Conservation (phyloP, 805 yeast species). For the Saccharomycopsis sp. region DNA sequence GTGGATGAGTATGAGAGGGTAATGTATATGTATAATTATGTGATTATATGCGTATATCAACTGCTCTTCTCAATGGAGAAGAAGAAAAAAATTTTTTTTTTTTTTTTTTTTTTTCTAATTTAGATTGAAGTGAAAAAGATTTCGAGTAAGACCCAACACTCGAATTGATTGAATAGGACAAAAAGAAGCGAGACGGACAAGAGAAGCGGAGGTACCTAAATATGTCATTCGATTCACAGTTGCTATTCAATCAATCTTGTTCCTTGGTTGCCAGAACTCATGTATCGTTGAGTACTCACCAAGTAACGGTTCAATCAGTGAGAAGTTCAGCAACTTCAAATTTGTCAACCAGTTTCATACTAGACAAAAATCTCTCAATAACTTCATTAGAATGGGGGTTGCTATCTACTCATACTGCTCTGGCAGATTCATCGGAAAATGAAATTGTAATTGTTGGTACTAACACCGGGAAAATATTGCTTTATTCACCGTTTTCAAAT, state of each 20-base stretch:
- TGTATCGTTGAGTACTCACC: slow-evolving; percentile 65
- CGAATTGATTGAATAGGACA: too few relatives aligned
- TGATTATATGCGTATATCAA: slow-evolving; percentile 1
- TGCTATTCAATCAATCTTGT: slow-evolving; percentile 58
- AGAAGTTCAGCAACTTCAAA: slow-evolving; percentile 29
- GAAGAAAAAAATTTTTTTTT: slow-evolving; percentile 4
- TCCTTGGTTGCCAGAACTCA: slow-evolving; percentile 56
- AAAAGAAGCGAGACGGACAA: too few relatives aligned
- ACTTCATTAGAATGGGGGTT: slow-evolving; percentile 50
- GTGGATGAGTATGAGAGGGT: too few relatives aligned
- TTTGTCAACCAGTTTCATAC: slow-evolving; percentile 41
- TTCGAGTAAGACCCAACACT: too few relatives aligned
- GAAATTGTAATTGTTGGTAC: slow-evolving; percentile 54
- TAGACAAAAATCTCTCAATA: slow-evolving; percentile 45
- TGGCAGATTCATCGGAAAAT: too few relatives aligned
- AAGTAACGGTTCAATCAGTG: slow-evolving; percentile 56
- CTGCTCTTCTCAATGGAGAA: background rate
- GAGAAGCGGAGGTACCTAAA: too few relatives aligned
- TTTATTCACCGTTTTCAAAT: slow-evolving; percentile 63
- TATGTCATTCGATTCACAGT: slow-evolving; percentile 26
- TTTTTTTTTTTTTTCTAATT: slow-evolving; percentile 6
- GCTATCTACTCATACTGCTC: slow-evolving; percentile 25
- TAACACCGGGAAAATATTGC: slow-evolving; percentile 53
- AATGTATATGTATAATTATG: background rate
- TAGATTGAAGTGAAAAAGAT: too few relatives aligned